phyloP scores from a whole-genome alignment of 139 green algal genomes.

The Ulvella scutata region DNA sequence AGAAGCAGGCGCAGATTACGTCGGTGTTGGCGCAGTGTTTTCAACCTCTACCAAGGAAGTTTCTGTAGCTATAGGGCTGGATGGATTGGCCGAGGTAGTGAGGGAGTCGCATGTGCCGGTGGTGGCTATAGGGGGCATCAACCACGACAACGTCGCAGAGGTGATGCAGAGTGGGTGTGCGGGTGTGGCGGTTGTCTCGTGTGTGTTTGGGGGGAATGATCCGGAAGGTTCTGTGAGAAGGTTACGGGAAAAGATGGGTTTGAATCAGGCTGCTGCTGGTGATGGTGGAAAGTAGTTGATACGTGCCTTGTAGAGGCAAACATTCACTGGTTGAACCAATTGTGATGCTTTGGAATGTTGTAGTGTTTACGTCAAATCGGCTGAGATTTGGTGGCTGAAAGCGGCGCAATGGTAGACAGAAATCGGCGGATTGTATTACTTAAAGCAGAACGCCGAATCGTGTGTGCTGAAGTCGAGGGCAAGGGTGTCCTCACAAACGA shows the following conservation, averaged over 20 bases:
- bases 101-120: constrained; percentile 42
- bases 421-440: too few relatives aligned
- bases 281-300: too few relatives aligned
- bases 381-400: too few relatives aligned
- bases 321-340: too few relatives aligned
- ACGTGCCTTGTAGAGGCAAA: too few relatives aligned
- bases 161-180: constrained; percentile 27
- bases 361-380: too few relatives aligned
- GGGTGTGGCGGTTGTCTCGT: constrained; percentile 53
- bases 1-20: constrained; percentile 72
- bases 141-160: constrained; percentile 27
- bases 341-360: too few relatives aligned
- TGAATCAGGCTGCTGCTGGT: background rate
- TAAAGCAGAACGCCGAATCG: too few relatives aligned
- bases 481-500: too few relatives aligned
- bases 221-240: constrained; percentile 21
- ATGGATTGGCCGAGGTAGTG: constrained; percentile 41
- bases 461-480: too few relatives aligned
- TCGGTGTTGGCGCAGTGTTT: constrained; percentile 65
- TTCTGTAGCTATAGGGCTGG: constrained; percentile 49
- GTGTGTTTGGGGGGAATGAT: constrained; percentile 41
- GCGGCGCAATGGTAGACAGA: too few relatives aligned
- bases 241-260: constrained; percentile 21
- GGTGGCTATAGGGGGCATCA: constrained; percentile 80
- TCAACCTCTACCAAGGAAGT: constrained; percentile 72